These are phyloP conservation scores for Scedosporium boydii DNA, from an alignment of 2,329 filamentous ascomycete genomes.

Conservation along the genomic window DNA sequence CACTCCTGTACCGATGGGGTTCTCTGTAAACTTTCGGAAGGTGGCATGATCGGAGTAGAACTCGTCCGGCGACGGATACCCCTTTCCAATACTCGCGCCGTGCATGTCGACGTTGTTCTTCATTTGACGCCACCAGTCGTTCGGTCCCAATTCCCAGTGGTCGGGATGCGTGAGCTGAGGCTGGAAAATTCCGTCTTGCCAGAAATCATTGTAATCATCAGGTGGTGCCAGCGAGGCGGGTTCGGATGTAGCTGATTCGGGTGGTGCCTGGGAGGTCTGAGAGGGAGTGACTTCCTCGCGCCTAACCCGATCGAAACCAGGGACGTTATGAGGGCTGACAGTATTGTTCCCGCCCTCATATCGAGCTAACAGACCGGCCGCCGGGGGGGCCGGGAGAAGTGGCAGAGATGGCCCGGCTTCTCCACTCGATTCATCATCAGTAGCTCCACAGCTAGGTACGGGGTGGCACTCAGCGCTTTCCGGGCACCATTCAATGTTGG, in stretches of 20 bases:
- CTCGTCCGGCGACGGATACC: neutral
- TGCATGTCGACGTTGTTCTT: neutral
- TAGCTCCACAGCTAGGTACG: neutral
- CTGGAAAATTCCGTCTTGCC: neutral
- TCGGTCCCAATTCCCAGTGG: neutral
- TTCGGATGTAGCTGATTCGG: neutral
- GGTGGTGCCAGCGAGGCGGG: neutral
- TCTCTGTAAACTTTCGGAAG: neutral
- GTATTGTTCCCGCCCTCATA: neutral
- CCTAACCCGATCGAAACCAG: neutral
- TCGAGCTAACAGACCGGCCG: neutral
- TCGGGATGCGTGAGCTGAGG: neutral
- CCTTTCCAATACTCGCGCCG: neutral
- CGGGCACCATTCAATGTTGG: neutral
- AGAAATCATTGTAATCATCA: neutral
- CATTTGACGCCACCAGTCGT: neutral
- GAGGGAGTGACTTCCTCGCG: neutral
- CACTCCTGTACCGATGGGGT: conserved; percentile 6
- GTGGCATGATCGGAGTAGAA: conserved; percentile 1
- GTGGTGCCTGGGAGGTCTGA: neutral
- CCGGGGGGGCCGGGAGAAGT: too few relatives aligned
- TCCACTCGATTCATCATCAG: neutral
- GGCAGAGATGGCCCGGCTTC: neutral
- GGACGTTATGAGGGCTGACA: neutral
- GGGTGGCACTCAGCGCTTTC: neutral